Base-by-base conservation (phyloP, 2,329 filamentous ascomycete species). In the Fusarium camptoceras region DNA sequence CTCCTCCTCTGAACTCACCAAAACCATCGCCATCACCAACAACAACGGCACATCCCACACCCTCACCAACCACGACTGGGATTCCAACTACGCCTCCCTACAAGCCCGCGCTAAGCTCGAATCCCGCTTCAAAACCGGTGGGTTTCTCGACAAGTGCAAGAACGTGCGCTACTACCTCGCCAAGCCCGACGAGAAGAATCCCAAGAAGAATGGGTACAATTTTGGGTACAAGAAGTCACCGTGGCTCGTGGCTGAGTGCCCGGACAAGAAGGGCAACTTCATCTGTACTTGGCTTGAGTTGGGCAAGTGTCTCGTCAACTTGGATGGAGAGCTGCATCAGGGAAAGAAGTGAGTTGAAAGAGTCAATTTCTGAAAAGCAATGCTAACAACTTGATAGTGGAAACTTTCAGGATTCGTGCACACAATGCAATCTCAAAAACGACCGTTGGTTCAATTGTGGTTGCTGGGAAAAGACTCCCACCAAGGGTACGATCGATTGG, bases 291-390 rank as follows among this genome's bases (percentile, higher is more conserved):
- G 50, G 51, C 46, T 74, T n/a, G 30, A 60, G 20, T 37, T 74
- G 16, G 66, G 67, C 9, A 55, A 65, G 8, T 74, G 72, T 9
- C 41, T 74, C 20, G 27, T 51, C 8, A 74, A 74, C 41, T 12
- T 42, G 4, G 41, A 62, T 11, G 72, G 72, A 18, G 43, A 53
- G 12, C 49, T 74, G 1, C 27, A 43, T 9, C 46, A 59, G 5
- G 61, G 50, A 12, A 24, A 39, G 2, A 57, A 50, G 58, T 69
- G 16, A 58, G 66, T 57, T 3, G 11, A 8, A 15, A 4, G n/a
- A 28, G n/a, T 48, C 16, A 22, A 10, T n/a, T 10, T 22, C 10
- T 16, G 6, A 5, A 1, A 14, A 7, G 3, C 2, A 24, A 18
- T 37, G n/a, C 55, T 68, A 25, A 73, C 34, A 3, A 0, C 9